Conservation (phyloP, 352 stramenopile genomes). For the Globisporangium barbulae region DNA sequence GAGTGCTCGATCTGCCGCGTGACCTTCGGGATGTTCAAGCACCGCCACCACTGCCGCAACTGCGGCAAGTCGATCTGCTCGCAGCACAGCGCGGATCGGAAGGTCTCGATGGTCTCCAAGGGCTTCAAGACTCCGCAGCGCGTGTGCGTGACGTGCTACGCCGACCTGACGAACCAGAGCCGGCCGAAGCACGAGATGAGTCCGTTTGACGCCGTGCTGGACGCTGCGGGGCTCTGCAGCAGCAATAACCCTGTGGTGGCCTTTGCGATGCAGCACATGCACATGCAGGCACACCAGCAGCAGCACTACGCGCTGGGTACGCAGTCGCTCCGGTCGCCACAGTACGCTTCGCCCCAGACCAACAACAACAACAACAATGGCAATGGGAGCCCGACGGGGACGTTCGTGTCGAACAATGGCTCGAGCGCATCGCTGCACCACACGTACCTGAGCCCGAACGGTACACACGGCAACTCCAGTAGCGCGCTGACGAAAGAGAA, state of each 20-base stretch:
- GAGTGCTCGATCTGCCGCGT: constrained; percentile 76
- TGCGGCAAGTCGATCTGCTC: constrained; percentile 82
- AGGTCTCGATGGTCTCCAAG: constrained; percentile 63
- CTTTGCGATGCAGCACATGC: constrained; percentile 29
- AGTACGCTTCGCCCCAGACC: constrained; percentile 3
- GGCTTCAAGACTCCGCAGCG: constrained; percentile 77
- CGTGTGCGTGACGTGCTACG: constrained; percentile 75
- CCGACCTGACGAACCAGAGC: constrained; percentile 50
- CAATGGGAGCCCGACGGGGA: constrained; percentile 10
- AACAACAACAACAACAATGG: constrained; percentile 3
- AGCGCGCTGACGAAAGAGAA: constrained; percentile 9
- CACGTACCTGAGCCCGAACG: background rate
- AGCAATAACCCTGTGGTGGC: constrained; percentile 26
- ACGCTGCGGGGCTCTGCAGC: constrained; percentile 19
- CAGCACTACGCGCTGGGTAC: constrained; percentile 17
- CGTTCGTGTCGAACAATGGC: constrained; percentile 10
- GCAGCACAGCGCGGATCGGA: constrained; percentile 80
- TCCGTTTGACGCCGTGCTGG: constrained; percentile 25
- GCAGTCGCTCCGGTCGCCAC: constrained; percentile 10
- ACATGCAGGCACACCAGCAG: constrained; percentile 15
- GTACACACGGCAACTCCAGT: background rate
- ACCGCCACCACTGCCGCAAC: constrained; percentile 82
- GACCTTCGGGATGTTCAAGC: constrained; percentile 84
- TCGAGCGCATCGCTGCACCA: constrained; percentile 11
- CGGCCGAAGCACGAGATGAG: constrained; percentile 26